These are phyloP conservation scores for Candida parachauliodes DNA, from an alignment of 805 yeast species.

Conservation along the genomic window DNA sequence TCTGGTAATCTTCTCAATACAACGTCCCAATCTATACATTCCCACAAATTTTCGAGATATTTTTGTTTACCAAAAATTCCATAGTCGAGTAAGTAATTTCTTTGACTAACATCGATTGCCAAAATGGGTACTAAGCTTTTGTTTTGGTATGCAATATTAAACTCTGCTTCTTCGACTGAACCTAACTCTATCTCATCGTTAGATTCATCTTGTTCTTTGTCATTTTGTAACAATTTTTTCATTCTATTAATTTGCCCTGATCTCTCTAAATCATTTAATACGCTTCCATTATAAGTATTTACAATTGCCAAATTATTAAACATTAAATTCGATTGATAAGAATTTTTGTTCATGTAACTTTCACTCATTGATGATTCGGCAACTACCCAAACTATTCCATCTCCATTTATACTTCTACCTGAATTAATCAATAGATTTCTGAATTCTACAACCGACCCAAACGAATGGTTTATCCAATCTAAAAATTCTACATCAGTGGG, in stretches of 20 bases:
- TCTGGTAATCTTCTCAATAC: conserved; percentile 36
- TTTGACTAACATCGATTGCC: conserved; percentile 70
- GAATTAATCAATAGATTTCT: conserved; percentile 65
- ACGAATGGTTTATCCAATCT: conserved; percentile 53
- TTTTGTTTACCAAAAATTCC: conserved; percentile 59
- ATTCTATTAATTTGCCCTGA: conserved; percentile 49
- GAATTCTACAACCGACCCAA: conserved; percentile 77
- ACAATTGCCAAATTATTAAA: conserved; percentile 57
- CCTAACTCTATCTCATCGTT: conserved; percentile 24
- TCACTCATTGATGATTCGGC: conserved; percentile 47
- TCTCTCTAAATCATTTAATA: conserved; percentile 63
- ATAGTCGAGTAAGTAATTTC: conserved; percentile 67
- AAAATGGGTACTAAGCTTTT: conserved; percentile 54
- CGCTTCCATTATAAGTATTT: conserved; percentile 87
- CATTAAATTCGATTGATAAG: conserved; percentile 8
- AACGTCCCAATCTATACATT: conserved; percentile 42
- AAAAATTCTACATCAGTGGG: conserved; percentile 34
- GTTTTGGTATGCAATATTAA: conserved; percentile 29
- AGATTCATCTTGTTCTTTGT: conserved; percentile 4
- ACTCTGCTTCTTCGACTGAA: conserved; percentile 41
- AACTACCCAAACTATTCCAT: conserved; percentile 88
- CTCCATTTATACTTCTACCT: conserved; percentile 73
- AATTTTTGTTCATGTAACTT: conserved; percentile 8
- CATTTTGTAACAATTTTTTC: conserved; percentile 14
- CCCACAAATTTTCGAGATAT: conserved; percentile 43